Base-by-base conservation (phyloP, 768 basidiomycete species). In the Gloeophyllum trabeum region DNA sequence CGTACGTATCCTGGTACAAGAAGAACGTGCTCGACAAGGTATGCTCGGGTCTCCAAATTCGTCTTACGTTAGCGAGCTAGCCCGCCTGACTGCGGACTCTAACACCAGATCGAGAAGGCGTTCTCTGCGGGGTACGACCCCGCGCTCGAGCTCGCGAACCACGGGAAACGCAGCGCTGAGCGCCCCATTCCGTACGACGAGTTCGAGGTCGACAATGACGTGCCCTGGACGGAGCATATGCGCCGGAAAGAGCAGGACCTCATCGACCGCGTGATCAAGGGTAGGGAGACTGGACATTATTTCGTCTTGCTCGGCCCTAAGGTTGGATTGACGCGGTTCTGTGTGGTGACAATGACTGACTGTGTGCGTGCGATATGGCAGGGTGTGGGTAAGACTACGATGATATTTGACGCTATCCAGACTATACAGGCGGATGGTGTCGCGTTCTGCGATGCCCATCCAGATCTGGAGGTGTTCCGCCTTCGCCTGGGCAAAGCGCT, bases 381-480 rank as follows among this genome's bases (percentile, higher is more conserved):
- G 76, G 83, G 88, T n/a, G 75, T 79, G 14, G 83, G 84, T 4
- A 87, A 90, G 63, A 79, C 80, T 10, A 83, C 83, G 1, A 81
- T 86, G 84, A 75, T 91, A 43, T 67, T 91, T 42, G 81, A 91
- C 43, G 73, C 83, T 2, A 90, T 92, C 85, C 61, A 74, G 18
- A 66, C 70, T 3, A 79, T 78, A 48, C 64, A 78, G 41, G 89
- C 87, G 3, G 74, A 78, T 28, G 75, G 84, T 28, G 74, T 84
- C 21, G 75, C 81, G 6, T 71, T 88, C 64, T 81, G 79, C 53
- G 85, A 87, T 55, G 88, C 82, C 12, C 87, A 90, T 58, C 84
- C 84, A 16, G 85, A 90, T 60, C 66, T 92, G 14, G 85, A 90
- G 57, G 84, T 92, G 24, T 89, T 93, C 63, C 71, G 82, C 43